Percentiles rank a stretch among this genome's conserved stretches.
phyloP scores from a whole-genome alignment of 176 grass and related monocot species.

The Cenchrus fungigraminus region DNA sequence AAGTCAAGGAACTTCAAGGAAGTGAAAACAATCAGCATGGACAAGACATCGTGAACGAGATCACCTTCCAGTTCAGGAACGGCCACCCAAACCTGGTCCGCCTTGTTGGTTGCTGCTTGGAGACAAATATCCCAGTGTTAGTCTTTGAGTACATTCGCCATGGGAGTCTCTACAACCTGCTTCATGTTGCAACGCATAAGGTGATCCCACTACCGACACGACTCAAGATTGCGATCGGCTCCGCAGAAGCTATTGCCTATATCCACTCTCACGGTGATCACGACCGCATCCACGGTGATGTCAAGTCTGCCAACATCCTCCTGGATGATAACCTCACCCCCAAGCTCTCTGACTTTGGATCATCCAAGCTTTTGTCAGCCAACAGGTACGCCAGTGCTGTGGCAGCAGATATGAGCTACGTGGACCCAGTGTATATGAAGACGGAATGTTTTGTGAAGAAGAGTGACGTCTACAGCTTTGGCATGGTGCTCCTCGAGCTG shows the following conservation, averaged over 20 bases:
- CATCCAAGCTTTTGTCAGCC: neutral
- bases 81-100: neutral
- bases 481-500: conserved; percentile 14
- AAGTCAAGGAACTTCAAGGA: neutral
- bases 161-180: neutral
- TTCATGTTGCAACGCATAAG: rapidly evolving
- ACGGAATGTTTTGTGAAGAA: neutral
- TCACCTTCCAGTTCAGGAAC: neutral
- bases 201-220: rapidly evolving
- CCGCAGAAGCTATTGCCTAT: neutral
- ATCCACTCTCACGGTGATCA: neutral
- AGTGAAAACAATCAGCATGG: too few species aligned
- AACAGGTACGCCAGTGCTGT: rapidly evolving
- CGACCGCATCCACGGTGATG: neutral
- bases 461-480: conserved; percentile 20
- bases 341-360: conserved; percentile 17
- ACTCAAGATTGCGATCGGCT: neutral
- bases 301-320: conserved; percentile 21
- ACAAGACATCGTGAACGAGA: neutral
- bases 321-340: neutral
- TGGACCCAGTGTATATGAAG: neutral
- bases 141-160: neutral
- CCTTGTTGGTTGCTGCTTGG: neutral
- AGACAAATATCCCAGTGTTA: neutral
- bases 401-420: neutral